phyloP scores from a whole-genome alignment of 1,139 yeast genomes.

The Yarrowia galli region DNA sequence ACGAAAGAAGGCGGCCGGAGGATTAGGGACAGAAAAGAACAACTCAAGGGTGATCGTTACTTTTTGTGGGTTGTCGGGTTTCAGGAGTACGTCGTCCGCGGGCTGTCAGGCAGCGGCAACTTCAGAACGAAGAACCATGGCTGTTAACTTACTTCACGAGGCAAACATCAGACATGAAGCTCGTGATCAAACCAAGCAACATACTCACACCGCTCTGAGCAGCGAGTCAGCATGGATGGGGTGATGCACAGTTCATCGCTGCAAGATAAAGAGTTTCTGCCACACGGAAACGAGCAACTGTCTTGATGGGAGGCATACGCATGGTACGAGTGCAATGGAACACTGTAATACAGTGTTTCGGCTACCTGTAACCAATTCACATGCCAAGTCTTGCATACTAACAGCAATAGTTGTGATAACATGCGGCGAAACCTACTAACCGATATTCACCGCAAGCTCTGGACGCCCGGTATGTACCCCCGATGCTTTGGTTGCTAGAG shows the following conservation, averaged over 20 bases:
- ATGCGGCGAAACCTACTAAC: conserved; percentile 10
- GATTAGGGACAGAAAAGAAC: background rate
- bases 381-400: background rate
- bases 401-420: background rate
- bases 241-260: background rate
- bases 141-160: too few relatives aligned
- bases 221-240: too few relatives aligned
- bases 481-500: background rate
- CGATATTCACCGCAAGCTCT: conserved; percentile 4
- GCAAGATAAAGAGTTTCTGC: background rate
- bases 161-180: too few relatives aligned
- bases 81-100: too few relatives aligned
- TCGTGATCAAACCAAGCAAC: too few relatives aligned
- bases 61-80: too few relatives aligned
- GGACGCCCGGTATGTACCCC: too few relatives aligned
- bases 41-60: background rate
- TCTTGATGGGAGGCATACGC: background rate
- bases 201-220: too few relatives aligned
- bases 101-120: too few relatives aligned
- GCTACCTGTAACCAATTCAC: background rate
- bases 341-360: background rate
- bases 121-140: too few relatives aligned
- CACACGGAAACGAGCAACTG: background rate
- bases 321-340: background rate
- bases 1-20: background rate